Base-by-base conservation (phyloP, 2,329 filamentous ascomycete genomes). In the Apiospora phragmitis region DNA sequence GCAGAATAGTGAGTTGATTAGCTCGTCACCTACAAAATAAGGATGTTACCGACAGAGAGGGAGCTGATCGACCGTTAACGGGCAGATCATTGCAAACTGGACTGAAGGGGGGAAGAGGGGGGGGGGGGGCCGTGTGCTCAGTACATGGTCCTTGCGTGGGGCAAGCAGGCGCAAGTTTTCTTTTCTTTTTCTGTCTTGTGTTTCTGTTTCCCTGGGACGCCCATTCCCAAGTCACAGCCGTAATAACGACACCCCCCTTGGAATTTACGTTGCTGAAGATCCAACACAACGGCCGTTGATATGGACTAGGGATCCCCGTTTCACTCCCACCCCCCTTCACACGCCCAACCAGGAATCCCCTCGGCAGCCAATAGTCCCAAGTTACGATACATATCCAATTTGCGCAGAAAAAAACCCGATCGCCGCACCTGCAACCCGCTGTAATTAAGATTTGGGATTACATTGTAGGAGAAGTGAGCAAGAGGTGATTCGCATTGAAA, bases 351-450 rank as follows among this genome's bases (percentile, higher is more conserved):
- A 32, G 26, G 6, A 55, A 55, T 59, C 8, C 51, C 32, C n/a
- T 62, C 32, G 32, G 55, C 32, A 62, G 32, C 55, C 55, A 62
- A 62, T 62, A 62, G 55, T 62, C 38, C 55, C 55, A 62, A 14
- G 55, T 62, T 32, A n/a, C 55, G 55, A 62, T 62, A 32, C 55
- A 62, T 62, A 62, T 62, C 55, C 55, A 62, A 62, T 62, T 38
- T 62, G 55, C 55, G 32, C 55, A 62, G 55, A 38, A 35, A 38
- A 35, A 62, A 62, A 12, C 29, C 55, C 32, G 55, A 38, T 18
- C 55, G 21, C 32, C 32, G 55, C n/a, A n/a, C 55, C 32, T 62
- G 55, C 55, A 62, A 32, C 55, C 55, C 55, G 32, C 55, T 38
- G 55, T n/a, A 35, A 38, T 32, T 38, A 62, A 62, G 55, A 62